Percentiles rank a stretch among this genome's conserved stretches.
Evolutionary conservation across 768 basidiomycete genomes (phyloP).

Genomic region (Dentipellis fragilis): DNA sequence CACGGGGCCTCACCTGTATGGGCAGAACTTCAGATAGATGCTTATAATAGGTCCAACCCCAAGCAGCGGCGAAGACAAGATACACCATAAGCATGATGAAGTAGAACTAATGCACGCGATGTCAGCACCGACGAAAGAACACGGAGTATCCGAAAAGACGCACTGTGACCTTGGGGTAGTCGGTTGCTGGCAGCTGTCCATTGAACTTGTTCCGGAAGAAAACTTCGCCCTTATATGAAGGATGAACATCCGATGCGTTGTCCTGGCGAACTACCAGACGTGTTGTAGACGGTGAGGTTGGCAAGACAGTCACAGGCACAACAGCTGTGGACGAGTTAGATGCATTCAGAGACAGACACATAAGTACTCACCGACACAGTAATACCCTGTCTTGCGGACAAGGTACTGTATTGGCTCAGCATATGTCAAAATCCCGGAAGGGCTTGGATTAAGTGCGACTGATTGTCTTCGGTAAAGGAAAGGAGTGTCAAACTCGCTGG

Average conservation of each 20-base stretch:
- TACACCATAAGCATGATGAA: conserved; percentile 79
- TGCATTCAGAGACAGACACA: not conserved
- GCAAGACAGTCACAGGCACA: conserved; percentile 78
- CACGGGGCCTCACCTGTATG: conserved; percentile 53
- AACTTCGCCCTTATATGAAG: conserved; percentile 69
- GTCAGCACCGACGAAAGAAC: not conserved
- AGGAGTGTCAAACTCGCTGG: conserved; percentile 29
- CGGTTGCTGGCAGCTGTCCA: conserved; percentile 82
- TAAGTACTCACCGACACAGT: conserved; percentile 72
- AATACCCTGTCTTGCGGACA: conserved; percentile 86
- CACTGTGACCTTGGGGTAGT: conserved; percentile 96
- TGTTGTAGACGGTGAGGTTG: not conserved
- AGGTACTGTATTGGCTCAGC: conserved; percentile 69
- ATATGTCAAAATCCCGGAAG: conserved; percentile 44
- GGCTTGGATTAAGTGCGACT: conserved; percentile 33
- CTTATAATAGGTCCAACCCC: conserved; percentile 79
- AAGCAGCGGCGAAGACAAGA: conserved; percentile 49
- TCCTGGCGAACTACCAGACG: conserved; percentile 22
- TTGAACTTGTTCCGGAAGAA: conserved; percentile 83
- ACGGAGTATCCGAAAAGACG: conserved; percentile 19
- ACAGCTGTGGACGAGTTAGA: conserved; percentile 40
- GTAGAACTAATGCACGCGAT: conserved; percentile 57
- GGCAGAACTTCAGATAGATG: conserved; percentile 79
- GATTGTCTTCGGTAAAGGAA: conserved; percentile 15
- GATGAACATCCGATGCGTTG: conserved; percentile 48